These are phyloP conservation scores for Trichophyton verrucosum DNA, from an alignment of 2,329 filamentous ascomycete species.

Conservation along the genomic window DNA sequence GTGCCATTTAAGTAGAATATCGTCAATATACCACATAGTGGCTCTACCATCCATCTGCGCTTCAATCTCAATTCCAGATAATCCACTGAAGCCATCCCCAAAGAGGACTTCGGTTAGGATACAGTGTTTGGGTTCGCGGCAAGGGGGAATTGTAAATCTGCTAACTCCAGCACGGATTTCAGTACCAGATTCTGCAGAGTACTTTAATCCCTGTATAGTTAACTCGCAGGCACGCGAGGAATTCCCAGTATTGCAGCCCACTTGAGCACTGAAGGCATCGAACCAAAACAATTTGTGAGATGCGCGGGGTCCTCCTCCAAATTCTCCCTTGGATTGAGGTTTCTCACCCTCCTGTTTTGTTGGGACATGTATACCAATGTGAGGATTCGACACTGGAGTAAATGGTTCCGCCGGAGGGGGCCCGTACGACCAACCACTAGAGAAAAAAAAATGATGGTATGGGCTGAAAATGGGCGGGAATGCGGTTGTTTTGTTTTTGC, in stretches of 20 bases:
- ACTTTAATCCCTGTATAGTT: conserved; percentile 36
- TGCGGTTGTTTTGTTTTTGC: conserved; percentile 19
- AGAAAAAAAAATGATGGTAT: conserved; percentile 41
- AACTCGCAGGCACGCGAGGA: conserved; percentile 27
- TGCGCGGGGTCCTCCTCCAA: conserved; percentile 35
- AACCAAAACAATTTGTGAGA: conserved; percentile 39
- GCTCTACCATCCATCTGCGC: conserved; percentile 31
- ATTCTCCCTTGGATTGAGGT: conserved; percentile 31
- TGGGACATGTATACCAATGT: conserved; percentile 37
- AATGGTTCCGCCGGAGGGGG: conserved; percentile 35
- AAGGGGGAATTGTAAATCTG: conserved; percentile 32
- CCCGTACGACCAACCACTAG: conserved; percentile 39
- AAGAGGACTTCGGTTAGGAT: conserved; percentile 34
- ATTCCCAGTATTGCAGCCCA: conserved; percentile 37
- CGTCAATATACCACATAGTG: conserved; percentile 37
- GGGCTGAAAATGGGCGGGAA: conserved; percentile 35
- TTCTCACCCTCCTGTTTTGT: conserved; percentile 16
- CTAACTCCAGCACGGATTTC: conserved; percentile 28
- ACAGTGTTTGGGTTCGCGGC: conserved; percentile 31
- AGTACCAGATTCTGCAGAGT: conserved; percentile 21
- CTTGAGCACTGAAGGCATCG: conserved; percentile 35
- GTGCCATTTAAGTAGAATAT: conserved; percentile 37
- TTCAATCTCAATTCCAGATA: conserved; percentile 39
- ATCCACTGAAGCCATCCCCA: conserved; percentile 26
- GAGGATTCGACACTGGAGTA: conserved; percentile 33